These are phyloP conservation scores for Mycena rosella DNA, from an alignment of 768 basidiomycete genomes.

Conservation along the genomic window DNA sequence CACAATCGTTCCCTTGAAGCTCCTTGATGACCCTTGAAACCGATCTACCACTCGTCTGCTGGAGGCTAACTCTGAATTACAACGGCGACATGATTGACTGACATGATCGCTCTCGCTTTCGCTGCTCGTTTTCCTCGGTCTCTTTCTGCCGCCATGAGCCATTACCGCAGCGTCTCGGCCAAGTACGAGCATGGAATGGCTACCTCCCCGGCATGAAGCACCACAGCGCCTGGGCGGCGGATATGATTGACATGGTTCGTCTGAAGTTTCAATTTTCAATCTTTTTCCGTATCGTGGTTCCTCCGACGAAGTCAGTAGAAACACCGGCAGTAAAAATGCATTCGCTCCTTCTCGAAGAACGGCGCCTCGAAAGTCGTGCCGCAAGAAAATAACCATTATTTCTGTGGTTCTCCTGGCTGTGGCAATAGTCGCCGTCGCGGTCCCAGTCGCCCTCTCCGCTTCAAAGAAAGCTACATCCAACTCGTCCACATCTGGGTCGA, in stretches of 20 bases:
- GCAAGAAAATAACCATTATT: slow-evolving; percentile 40
- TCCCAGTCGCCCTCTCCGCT: slow-evolving; percentile 55
- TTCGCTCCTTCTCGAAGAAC: background rate
- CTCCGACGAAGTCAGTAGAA: background rate
- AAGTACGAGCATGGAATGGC: slow-evolving; percentile 33
- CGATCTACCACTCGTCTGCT: too few species aligned
- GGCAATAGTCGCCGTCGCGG: slow-evolving; percentile 53
- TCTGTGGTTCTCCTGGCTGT: slow-evolving; percentile 45
- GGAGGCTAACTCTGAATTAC: too few species aligned
- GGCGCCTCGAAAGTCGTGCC: slow-evolving; percentile 20
- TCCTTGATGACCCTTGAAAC: too few species aligned
- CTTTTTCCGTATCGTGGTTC: slow-evolving; percentile 11
- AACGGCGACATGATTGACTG: too few species aligned
- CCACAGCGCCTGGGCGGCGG: slow-evolving; percentile 25
- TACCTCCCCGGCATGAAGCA: slow-evolving; percentile 18
- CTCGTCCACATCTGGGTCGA: slow-evolving; percentile 16
- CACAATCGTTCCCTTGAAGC: too few species aligned
- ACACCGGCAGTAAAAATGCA: slow-evolving; percentile 1
- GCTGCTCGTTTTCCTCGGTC: background rate
- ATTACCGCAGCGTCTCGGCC: slow-evolving; percentile 29
- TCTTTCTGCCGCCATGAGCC: slow-evolving; percentile 29
- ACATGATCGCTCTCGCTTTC: too few species aligned
- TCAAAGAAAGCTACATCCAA: slow-evolving; percentile 40
- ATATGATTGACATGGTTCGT: slow-evolving; percentile 38
- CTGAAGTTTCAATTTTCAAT: background rate